Conservation (phyloP, 208 protist species). For the Crithidia acanthocephali region DNA sequence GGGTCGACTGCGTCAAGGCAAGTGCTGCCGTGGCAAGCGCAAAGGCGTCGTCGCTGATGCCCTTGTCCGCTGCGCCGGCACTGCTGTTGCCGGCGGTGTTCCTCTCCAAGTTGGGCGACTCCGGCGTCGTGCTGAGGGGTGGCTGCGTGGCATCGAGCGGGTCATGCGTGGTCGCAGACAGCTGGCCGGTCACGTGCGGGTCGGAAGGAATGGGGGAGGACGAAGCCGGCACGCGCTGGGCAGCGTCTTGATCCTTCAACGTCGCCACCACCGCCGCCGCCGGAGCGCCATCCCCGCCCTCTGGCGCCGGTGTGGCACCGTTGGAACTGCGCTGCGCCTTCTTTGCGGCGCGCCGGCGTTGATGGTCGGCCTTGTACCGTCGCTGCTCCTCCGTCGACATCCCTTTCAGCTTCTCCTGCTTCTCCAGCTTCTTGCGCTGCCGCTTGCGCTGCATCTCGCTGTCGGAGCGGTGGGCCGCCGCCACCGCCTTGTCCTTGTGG, state of each 20-base stretch:
- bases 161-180: too few relatives aligned
- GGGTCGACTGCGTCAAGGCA: slow-evolving; percentile 15
- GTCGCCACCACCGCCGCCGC: too few relatives aligned
- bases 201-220: neutral
- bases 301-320: neutral
- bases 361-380: slow-evolving; percentile 26
- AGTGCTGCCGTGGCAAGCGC: neutral
- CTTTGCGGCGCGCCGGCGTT: slow-evolving; percentile 33
- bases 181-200: neutral
- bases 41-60: neutral
- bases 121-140: slow-evolving; percentile 1
- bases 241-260: neutral
- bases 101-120: neutral
- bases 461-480: slow-evolving; percentile 16
- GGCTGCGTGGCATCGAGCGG: slow-evolving; percentile 4
- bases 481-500: neutral
- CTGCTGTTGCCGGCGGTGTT: neutral
- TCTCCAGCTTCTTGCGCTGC: slow-evolving; percentile 33
- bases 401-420: slow-evolving; percentile 26
- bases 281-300: neutral
- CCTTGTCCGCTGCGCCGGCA: neutral
- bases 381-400: slow-evolving; percentile 33
- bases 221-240: neutral
- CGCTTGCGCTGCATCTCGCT: slow-evolving; percentile 33
- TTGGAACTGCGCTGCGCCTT: slow-evolving; percentile 21